phyloP scores from a whole-genome alignment of 192 early-diverging fungal genomes.

The Backusella macrospora region DNA sequence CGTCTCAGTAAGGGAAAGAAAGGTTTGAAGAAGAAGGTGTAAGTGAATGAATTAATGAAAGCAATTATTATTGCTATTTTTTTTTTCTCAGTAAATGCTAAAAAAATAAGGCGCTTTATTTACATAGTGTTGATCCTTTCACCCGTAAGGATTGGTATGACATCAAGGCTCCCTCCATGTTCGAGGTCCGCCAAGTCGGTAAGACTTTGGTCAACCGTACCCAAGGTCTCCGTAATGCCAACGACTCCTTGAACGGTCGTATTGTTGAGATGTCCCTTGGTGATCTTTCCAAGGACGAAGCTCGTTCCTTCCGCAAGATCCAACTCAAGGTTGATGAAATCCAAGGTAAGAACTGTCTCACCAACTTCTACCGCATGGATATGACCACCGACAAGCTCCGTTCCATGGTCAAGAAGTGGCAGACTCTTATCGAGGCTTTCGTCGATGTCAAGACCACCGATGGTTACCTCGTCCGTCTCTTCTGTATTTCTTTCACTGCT shows the following conservation, averaged over 20 bases:
- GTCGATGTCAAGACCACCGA: constrained; percentile 99
- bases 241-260: constrained; percentile 95
- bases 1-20: constrained; percentile 86
- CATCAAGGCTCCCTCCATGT: constrained; percentile 97
- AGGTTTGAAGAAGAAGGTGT: constrained; percentile 89
- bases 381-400: constrained; percentile 99
- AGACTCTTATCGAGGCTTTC: constrained; percentile 96
- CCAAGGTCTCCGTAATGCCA: constrained; percentile 96
- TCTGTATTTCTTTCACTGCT: constrained; percentile 97
- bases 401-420: constrained; percentile 99
- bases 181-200: constrained; percentile 91
- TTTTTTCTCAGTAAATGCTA: background rate
- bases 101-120: background rate
- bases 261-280: constrained; percentile 96
- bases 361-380: constrained; percentile 99
- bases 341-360: constrained; percentile 97
- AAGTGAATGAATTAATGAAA: constrained; percentile 40
- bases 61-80: too few species aligned
- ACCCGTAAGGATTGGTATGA: constrained; percentile 99
- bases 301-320: constrained; percentile 97
- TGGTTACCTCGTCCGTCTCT: constrained; percentile 98
- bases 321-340: constrained; percentile 96
- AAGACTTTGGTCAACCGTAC: constrained; percentile 99
- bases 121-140: constrained; percentile 94
- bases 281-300: constrained; percentile 92